Conservation (phyloP, 305 asterid genomes). For the Solanum hybrid region DNA sequence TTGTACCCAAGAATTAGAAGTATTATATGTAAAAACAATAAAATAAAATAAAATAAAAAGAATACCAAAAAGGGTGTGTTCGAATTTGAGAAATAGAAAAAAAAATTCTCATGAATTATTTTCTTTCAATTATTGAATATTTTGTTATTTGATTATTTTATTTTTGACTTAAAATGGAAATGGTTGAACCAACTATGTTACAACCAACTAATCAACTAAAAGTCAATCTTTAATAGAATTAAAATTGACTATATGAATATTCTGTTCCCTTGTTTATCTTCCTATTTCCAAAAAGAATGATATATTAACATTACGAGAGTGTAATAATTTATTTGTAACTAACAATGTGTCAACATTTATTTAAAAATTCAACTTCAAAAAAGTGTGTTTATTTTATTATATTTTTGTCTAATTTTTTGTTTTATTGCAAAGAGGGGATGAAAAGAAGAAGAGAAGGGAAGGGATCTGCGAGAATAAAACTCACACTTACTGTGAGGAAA, state of each 20-base stretch:
- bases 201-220: background rate
- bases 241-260: background rate
- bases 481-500: background rate
- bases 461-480: background rate
- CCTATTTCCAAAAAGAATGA: no score
- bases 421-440: background rate
- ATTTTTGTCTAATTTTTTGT: background rate
- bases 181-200: background rate
- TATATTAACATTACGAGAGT: no score
- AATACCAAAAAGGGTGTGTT: background rate
- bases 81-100: background rate
- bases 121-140: background rate
- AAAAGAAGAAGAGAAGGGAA: background rate
- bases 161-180: background rate
- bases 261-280: background rate
- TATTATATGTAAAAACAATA: background rate
- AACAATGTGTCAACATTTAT: background rate
- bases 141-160: background rate
- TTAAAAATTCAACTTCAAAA: background rate
- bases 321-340: background rate
- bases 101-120: background rate
- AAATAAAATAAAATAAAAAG: background rate
- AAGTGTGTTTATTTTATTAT: background rate
- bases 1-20: slow-evolving; percentile 22
- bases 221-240: background rate